Evolutionary conservation across 805 yeast species (phyloP).

Genomic region (Lipomyces yamadae): DNA sequence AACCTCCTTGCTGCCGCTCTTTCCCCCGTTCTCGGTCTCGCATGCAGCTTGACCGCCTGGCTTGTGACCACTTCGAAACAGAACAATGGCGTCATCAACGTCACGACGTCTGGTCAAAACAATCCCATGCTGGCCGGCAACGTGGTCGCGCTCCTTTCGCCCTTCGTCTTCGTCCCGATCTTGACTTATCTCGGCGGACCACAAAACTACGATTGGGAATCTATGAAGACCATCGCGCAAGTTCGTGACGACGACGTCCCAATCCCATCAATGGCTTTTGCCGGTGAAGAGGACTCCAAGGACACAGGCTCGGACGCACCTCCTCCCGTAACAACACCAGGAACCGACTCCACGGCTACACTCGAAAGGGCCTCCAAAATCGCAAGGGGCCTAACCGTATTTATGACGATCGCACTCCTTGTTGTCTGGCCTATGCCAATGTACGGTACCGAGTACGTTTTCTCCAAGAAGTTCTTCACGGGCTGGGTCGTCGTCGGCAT

Average conservation of each 20-base stretch:
- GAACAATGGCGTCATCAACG: constrained; percentile 47
- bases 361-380: constrained; percentile 30
- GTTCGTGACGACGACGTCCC: constrained; percentile 49
- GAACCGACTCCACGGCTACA: constrained; percentile 13
- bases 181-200: constrained; percentile 55
- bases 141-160: constrained; percentile 59
- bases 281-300: constrained; percentile 8
- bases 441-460: constrained; percentile 75
- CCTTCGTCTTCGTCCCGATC: constrained; percentile 53
- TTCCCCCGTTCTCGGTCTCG: constrained; percentile 81
- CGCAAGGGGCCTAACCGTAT: constrained; percentile 33
- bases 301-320: background rate
- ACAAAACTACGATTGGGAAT: constrained; percentile 58
- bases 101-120: constrained; percentile 75
- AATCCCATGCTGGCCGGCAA: constrained; percentile 79
- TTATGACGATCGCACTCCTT: constrained; percentile 58
- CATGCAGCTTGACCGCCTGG: constrained; percentile 76
- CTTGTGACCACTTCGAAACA: constrained; percentile 68
- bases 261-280: background rate
- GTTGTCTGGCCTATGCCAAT: constrained; percentile 88
- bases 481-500: constrained; percentile 83
- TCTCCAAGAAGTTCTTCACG: constrained; percentile 71
- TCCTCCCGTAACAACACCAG: background rate
- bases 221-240: constrained; percentile 52
- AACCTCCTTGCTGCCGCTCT: constrained; percentile 65